Evolutionary conservation across 1,284 basidiomycete genomes (phyloP).

Genomic region (Gomphus sp.): DNA sequence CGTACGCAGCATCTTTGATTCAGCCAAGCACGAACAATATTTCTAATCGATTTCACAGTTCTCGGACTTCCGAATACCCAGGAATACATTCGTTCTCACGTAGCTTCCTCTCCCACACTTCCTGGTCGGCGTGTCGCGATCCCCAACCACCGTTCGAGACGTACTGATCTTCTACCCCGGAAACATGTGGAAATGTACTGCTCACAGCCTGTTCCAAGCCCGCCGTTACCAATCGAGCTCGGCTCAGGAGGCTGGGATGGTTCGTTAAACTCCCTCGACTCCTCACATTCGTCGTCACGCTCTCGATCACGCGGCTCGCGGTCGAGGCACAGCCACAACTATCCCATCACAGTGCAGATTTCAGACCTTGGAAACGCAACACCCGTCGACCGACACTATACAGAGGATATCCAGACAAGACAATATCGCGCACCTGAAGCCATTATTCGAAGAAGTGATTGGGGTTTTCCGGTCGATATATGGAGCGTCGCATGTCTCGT

Average conservation of each 20-base stretch:
- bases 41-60: conserved; percentile 31
- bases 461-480: conserved; percentile 78
- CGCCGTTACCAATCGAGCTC: neutral
- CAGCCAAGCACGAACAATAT: no score
- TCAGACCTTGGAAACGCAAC: conserved; percentile 88
- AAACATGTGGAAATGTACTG: conserved; percentile 9
- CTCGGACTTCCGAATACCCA: conserved; percentile 72
- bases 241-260: conserved; percentile 5
- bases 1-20: conserved; percentile 37
- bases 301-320: conserved; percentile 15
- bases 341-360: conserved; percentile 79
- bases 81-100: conserved; percentile 56
- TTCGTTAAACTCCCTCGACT: conserved; percentile 15
- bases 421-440: conserved; percentile 91
- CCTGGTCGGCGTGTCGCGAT: conserved; percentile 56
- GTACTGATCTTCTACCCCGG: conserved; percentile 1
- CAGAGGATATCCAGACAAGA: conserved; percentile 90
- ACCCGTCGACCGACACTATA: conserved; percentile 74
- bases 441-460: conserved; percentile 79
- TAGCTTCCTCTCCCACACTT: conserved; percentile 58
- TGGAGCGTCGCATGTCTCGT: conserved; percentile 86
- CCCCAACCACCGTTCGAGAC: conserved; percentile 37
- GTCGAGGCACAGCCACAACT: conserved; percentile 17
- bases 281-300: conserved; percentile 15
- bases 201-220: conserved; percentile 8